A percentile compares a stretch with the other conserved stretches of the same genome.
Evolutionary conservation across 805 yeast species (phyloP).

Genomic region (Blastobotrys attinorum): DNA sequence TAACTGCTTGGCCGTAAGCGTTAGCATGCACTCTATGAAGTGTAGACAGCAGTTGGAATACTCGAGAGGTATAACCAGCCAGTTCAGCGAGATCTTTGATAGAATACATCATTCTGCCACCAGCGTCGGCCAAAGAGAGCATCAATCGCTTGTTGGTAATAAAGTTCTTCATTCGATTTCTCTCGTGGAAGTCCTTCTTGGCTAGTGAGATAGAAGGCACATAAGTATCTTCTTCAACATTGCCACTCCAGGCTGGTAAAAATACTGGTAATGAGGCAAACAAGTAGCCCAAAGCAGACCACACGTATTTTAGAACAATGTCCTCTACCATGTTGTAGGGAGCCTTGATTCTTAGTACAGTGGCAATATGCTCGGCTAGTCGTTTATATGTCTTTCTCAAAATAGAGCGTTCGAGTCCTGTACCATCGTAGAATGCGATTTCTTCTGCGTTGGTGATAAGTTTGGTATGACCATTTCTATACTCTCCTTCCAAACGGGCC

Average conservation of each 20-base stretch:
- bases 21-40: slow-evolving; percentile 74
- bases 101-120: slow-evolving; percentile 88
- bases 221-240: slow-evolving; percentile 24
- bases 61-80: slow-evolving; percentile 84
- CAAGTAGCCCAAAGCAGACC: slow-evolving; percentile 94
- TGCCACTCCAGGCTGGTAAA: slow-evolving; percentile 38
- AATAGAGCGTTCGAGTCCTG: slow-evolving; percentile 64
- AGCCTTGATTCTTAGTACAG: slow-evolving; percentile 52
- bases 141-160: slow-evolving; percentile 84
- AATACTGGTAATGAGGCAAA: slow-evolving; percentile 87
- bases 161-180: slow-evolving; percentile 68
- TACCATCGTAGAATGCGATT: slow-evolving; percentile 89
- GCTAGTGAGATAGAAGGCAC: slow-evolving; percentile 12
- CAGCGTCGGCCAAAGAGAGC: slow-evolving; percentile 91
- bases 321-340: slow-evolving; percentile 72
- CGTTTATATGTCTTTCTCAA: slow-evolving; percentile 50
- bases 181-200: slow-evolving; percentile 21
- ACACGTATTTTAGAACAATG: slow-evolving; percentile 77
- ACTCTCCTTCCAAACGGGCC: slow-evolving; percentile 80
- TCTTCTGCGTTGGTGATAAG: slow-evolving; percentile 87
- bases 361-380: slow-evolving; percentile 47
- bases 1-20: slow-evolving; percentile 18
- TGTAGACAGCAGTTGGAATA: slow-evolving; percentile 65
- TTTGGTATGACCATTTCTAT: slow-evolving; percentile 77
- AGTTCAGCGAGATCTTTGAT: slow-evolving; percentile 86